A percentile compares a stretch with the other conserved stretches of the same genome.
These are phyloP conservation scores for Pseudogymnoascus sp. DNA, from an alignment of 2,329 filamentous ascomycete genomes.

Conservation along the genomic window DNA sequence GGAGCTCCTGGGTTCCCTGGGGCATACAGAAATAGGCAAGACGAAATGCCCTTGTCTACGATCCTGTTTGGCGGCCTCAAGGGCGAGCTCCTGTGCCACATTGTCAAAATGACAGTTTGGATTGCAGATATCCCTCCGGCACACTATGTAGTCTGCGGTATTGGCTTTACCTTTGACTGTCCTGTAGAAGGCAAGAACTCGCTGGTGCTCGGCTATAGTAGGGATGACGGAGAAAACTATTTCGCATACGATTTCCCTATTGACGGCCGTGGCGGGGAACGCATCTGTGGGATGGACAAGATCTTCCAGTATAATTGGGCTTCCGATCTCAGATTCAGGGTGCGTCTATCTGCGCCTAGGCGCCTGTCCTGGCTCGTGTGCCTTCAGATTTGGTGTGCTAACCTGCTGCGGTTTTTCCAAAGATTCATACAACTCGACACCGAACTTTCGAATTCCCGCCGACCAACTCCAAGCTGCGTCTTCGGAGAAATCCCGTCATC, in stretches of 20 bases:
- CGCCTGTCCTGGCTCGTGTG: background rate
- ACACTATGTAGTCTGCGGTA: background rate
- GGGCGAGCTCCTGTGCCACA: background rate
- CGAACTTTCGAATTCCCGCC: background rate
- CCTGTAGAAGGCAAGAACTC: background rate
- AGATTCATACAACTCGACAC: background rate
- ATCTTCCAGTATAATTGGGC: background rate
- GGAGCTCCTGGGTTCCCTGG: background rate
- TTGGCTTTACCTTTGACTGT: background rate
- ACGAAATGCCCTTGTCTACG: background rate
- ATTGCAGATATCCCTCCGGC: background rate
- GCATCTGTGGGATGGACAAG: background rate
- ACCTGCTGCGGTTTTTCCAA: background rate
- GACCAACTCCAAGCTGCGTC: background rate
- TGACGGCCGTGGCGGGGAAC: background rate
- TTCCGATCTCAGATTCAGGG: background rate
- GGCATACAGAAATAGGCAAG: background rate
- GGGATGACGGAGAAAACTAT: background rate
- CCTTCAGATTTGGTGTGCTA: background rate
- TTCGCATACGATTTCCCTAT: background rate
- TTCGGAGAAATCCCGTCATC: background rate
- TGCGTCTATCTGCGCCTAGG: background rate
- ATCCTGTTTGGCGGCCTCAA: background rate
- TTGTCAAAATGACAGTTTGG: background rate
- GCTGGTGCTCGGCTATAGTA: background rate